Evolutionary conservation across 176 grass and related monocot genomes (phyloP).

Genomic region (Carex parvula): DNA sequence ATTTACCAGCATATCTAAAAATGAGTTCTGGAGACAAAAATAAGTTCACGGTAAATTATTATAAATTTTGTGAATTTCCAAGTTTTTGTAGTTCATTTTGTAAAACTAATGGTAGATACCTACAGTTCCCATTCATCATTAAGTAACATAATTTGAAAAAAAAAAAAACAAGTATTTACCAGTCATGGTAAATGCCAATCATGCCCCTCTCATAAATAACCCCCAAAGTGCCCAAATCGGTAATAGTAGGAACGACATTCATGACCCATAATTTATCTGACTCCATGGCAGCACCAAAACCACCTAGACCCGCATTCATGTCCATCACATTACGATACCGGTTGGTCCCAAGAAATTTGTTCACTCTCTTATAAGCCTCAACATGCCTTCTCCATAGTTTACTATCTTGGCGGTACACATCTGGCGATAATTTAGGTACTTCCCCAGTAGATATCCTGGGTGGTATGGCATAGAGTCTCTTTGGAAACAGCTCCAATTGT

Average conservation of each 20-base stretch:
- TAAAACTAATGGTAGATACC: neutral
- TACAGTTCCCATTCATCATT: neutral
- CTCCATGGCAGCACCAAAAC: slow-evolving; percentile 68
- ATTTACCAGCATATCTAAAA: slow-evolving; percentile 1
- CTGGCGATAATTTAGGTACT: slow-evolving; percentile 38
- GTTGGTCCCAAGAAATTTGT: slow-evolving; percentile 51
- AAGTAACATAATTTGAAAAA: slow-evolving; percentile 1
- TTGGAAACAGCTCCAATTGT: slow-evolving; percentile 55
- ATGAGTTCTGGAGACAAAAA: neutral
- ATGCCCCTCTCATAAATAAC: slow-evolving; percentile 85
- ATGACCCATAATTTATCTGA: slow-evolving; percentile 69
- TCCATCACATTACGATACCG: slow-evolving; percentile 84
- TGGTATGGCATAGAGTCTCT: slow-evolving; percentile 62
- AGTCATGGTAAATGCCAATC: slow-evolving; percentile 90
- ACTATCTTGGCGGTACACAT: slow-evolving; percentile 54
- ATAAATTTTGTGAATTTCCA: neutral
- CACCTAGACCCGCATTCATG: slow-evolving; percentile 75
- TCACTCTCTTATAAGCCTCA: slow-evolving; percentile 60
- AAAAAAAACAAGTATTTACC: slow-evolving; percentile 40
- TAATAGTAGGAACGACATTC: slow-evolving; percentile 63
- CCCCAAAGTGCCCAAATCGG: slow-evolving; percentile 53
- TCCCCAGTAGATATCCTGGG: slow-evolving; percentile 51
- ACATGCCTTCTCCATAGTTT: slow-evolving; percentile 70
- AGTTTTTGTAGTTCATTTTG: neutral
- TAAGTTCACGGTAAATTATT: neutral